A percentile compares a stretch with the other conserved stretches of the same genome.
Evolutionary conservation across 257 asterid genomes (phyloP).

Genomic region (Ilex aquifolium): DNA sequence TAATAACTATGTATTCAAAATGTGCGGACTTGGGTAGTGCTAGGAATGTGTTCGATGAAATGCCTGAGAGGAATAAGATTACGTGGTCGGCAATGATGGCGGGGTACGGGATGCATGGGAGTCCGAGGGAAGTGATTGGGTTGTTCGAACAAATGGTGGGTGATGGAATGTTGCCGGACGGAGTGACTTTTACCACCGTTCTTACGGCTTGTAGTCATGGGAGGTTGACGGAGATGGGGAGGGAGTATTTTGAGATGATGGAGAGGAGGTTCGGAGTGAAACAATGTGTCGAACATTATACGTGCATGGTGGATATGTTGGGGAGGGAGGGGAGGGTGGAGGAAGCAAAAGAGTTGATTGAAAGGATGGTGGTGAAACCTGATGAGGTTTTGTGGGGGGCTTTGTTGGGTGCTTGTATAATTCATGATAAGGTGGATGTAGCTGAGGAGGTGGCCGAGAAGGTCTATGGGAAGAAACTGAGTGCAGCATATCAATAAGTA

Average conservation of each 20-base stretch:
- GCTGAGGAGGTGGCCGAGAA: neutral
- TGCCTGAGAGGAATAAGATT: neutral
- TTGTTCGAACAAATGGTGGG: neutral
- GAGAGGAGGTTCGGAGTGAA: neutral
- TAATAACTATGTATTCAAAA: neutral
- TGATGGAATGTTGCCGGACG: neutral
- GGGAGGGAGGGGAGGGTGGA: neutral
- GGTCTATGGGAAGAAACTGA: neutral
- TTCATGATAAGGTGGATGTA: neutral
- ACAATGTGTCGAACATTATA: neutral
- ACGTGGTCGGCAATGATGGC: neutral
- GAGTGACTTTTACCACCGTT: neutral
- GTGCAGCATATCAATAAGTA: constrained; percentile 10
- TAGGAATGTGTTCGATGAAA: neutral
- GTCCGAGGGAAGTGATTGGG: neutral
- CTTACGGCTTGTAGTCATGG: neutral
- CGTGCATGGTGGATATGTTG: neutral
- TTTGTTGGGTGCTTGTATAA: neutral
- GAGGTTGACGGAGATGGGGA: neutral
- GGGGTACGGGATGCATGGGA: neutral
- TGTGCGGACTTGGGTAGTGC: neutral
- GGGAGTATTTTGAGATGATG: neutral
- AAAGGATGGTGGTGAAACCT: neutral
- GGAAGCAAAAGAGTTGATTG: neutral
- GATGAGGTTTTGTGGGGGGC: neutral